A percentile compares a stretch with the other conserved stretches of the same genome.
Conservation (phyloP, 305 asterid genomes). For the Fraxinus dipetala region DNA sequence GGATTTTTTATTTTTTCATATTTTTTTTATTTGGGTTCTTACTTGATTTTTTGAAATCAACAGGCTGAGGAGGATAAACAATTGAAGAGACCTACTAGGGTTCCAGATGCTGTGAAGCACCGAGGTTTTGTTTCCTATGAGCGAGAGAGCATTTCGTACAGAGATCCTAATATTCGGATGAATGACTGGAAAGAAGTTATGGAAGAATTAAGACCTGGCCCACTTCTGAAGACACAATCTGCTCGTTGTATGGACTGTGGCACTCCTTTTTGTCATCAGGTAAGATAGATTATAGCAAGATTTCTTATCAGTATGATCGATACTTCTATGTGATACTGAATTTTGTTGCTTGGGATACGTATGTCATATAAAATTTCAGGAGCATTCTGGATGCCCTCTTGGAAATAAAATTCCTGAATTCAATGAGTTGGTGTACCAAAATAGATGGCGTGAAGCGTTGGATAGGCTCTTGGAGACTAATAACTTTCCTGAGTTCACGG, state of each 20-base stretch:
- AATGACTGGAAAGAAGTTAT: conserved; percentile 92
- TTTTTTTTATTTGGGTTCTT: neutral
- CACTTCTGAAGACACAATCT: conserved; percentile 84
- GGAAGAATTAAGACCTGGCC: conserved; percentile 82
- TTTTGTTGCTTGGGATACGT: neutral
- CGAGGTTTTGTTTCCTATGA: conserved; percentile 94
- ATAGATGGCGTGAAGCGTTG: conserved; percentile 98
- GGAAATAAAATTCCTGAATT: conserved; percentile 99
- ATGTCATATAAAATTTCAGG: conserved; percentile 41
- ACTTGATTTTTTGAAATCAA: conserved; percentile 18
- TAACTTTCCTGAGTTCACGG: conserved; percentile 98
- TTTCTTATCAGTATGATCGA: neutral
- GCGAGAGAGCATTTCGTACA: conserved; percentile 78
- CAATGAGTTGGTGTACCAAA: conserved; percentile 95
- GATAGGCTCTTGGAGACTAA: conserved; percentile 98
- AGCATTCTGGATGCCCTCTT: conserved; percentile 97
- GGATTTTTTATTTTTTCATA: neutral
- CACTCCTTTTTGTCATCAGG: conserved; percentile 99
- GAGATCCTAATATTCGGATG: conserved; percentile 78
- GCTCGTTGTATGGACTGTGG: conserved; percentile 99
- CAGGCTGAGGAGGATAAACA: conserved; percentile 53
- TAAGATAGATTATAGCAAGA: conserved; percentile 21
- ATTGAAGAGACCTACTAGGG: conserved; percentile 64
- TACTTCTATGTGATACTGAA: neutral
- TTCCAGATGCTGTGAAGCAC: conserved; percentile 70